Conservation (phyloP, 1,284 basidiomycete species). For the Apiotrichum mycotoxinovorans region DNA sequence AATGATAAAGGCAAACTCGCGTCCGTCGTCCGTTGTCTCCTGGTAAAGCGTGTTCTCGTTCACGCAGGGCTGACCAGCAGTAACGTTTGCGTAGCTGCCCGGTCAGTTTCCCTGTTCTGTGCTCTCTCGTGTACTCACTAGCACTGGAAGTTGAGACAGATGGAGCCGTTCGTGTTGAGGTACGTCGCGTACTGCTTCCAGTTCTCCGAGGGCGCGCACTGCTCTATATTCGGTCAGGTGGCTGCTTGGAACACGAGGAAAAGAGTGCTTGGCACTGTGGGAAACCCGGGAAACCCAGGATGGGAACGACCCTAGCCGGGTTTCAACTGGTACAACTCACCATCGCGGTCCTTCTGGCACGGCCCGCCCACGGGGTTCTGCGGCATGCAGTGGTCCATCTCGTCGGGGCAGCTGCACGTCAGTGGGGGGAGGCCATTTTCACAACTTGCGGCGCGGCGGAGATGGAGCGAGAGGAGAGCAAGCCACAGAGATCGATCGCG, state of each 20-base stretch:
- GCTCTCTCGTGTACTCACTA: constrained; percentile 65
- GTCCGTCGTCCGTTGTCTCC: constrained; percentile 53
- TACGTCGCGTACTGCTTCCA: constrained; percentile 62
- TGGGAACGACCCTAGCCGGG: too few species aligned
- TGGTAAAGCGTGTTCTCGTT: constrained; percentile 75
- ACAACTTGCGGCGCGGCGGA: too few species aligned
- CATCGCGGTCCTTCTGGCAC: constrained; percentile 84
- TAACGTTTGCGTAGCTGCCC: constrained; percentile 68
- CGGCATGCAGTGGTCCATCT: constrained; percentile 66
- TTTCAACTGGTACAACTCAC: constrained; percentile 57
- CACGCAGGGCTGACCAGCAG: constrained; percentile 61
- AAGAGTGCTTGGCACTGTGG: too few species aligned
- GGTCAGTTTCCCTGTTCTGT: too few species aligned
- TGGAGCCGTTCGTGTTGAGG: constrained; percentile 71
- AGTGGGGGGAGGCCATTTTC: neutral
- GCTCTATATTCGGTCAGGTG: constrained; percentile 55
- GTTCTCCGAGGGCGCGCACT: constrained; percentile 67
- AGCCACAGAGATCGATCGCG: too few species aligned
- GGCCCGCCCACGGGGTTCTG: constrained; percentile 61
- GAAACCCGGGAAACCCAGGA: too few species aligned
- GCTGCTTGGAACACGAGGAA: constrained; percentile 4
- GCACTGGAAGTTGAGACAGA: constrained; percentile 76
- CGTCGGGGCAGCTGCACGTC: constrained; percentile 71
- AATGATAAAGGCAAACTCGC: constrained; percentile 68
- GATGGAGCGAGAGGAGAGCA: too few species aligned